Base-by-base conservation (phyloP, 1,284 basidiomycete species). In the Sporisorium iseilematis-ciliati region DNA sequence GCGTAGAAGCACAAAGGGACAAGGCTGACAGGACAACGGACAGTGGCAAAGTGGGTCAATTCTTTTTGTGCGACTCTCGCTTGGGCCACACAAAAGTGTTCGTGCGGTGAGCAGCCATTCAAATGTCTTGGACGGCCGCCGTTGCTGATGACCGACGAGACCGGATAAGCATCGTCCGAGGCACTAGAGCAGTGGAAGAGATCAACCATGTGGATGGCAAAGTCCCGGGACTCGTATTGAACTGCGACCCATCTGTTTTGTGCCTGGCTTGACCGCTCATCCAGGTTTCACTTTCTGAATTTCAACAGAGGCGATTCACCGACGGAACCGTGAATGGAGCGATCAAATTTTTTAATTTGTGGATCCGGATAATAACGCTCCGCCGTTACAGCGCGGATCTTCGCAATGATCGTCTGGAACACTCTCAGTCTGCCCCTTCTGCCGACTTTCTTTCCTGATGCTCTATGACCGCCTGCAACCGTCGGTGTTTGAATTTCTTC, bases 41-140 rank as follows among this genome's bases (percentile, higher is more conserved):
- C 40, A 33, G 29, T 49, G 46, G n/a, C n/a, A n/a, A n/a, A 42
- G 42, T 55, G 53, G 25, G 53, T 45, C 53, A 55, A 5, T 33
- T 42, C 42, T 55, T 42, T 55, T 55, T 55, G 53, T 45, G 42
- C 25, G 14, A n/a, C 11, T 45, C 20, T 33, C 23, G n/a, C 46
- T n/a, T n/a, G n/a, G 8, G 6, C 14, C 12, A 12, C 43, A 25
- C 43, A 4, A 16, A 23, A 16, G 14, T 29, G 3, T 11, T 29
- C 23, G 48, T 50, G 48, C 33, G 11, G 18, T 21, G 20, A 18
- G 21, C 33, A 35, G 6, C 3, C 6, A 14, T 35, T 11, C 8
- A 35, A 40, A 52, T 45, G 53, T 45, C 53, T 55, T 42, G 29
- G 53, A 29, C 31, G 42, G 53, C 10, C 33, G 53, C 42, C 18